A percentile compares a stretch with the other conserved stretches of the same genome.
These are phyloP conservation scores for Saturnispora bothae DNA, from an alignment of 805 yeast species.

Conservation along the genomic window DNA sequence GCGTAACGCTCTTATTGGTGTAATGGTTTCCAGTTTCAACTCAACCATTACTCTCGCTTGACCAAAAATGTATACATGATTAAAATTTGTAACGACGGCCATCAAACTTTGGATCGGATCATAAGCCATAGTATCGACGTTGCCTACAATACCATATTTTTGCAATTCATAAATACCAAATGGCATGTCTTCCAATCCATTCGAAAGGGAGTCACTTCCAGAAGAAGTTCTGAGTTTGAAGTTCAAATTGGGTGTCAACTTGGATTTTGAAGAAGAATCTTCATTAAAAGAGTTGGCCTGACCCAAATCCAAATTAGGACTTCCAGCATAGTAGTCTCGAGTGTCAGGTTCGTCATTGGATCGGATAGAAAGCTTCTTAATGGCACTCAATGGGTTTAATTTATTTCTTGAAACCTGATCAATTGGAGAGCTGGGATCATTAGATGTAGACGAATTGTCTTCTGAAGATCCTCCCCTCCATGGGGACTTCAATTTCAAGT, in stretches of 20 bases:
- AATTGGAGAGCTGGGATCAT: background rate
- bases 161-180: slow-evolving; percentile 26
- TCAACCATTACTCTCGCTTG: slow-evolving; percentile 69
- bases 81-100: slow-evolving; percentile 66
- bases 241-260: slow-evolving; percentile 7
- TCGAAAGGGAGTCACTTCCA: slow-evolving; percentile 18
- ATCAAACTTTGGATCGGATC: slow-evolving; percentile 84
- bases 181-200: slow-evolving; percentile 22
- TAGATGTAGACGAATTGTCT: background rate
- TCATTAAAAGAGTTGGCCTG: slow-evolving; percentile 1
- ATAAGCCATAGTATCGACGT: slow-evolving; percentile 56
- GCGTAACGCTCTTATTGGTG: slow-evolving; percentile 42
- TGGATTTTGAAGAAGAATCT: background rate
- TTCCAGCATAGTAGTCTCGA: slow-evolving; percentile 13
- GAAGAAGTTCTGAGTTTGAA: slow-evolving; percentile 13
- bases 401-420: background rate
- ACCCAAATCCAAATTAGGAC: slow-evolving; percentile 13
- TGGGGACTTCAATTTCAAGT: slow-evolving; percentile 6
- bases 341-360: slow-evolving; percentile 12
- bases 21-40: slow-evolving; percentile 40
- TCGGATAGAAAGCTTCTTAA: slow-evolving; percentile 9
- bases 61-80: slow-evolving; percentile 72
- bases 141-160: slow-evolving; percentile 53
- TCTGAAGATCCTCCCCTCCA: slow-evolving; percentile 5
- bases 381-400: slow-evolving; percentile 11